Evolutionary conservation across 2,329 filamentous ascomycete genomes (phyloP).

Genomic region (Aspergillus uvarum): DNA sequence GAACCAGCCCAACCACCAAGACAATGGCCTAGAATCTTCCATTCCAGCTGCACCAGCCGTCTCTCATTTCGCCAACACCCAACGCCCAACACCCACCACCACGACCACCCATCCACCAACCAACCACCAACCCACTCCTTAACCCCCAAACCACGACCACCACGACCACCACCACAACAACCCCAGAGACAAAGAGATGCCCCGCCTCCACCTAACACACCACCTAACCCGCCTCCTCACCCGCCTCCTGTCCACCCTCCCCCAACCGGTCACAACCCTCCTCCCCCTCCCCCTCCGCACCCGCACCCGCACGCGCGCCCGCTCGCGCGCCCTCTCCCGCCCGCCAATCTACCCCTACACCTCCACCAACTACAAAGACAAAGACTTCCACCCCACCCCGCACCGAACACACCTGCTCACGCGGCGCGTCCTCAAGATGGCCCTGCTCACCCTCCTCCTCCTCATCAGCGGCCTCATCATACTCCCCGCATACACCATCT

Average conservation of each 20-base stretch:
- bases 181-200: not conserved
- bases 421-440: conserved; percentile 32
- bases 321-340: conserved; percentile 25
- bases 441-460: conserved; percentile 32
- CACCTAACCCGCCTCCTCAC: not conserved
- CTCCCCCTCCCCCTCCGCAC: conserved; percentile 1
- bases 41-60: too few relatives aligned
- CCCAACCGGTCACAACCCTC: not conserved
- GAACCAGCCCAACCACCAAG: too few relatives aligned
- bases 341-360: conserved; percentile 35
- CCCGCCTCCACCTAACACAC: conserved; percentile 8
- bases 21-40: too few relatives aligned
- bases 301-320: conserved; percentile 14
- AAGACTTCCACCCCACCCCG: not conserved
- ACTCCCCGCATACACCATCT: conserved; percentile 66
- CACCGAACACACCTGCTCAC: conserved; percentile 15
- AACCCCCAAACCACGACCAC: not conserved
- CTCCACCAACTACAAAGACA: conserved; percentile 24
- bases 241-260: not conserved
- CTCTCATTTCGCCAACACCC: too few relatives aligned
- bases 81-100: not conserved
- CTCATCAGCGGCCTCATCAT: conserved; percentile 29
- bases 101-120: not conserved
- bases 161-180: not conserved
- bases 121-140: not conserved